Evolutionary conservation across 1,284 basidiomycete species (phyloP).

Genomic region (Cystobasidium slooffiae): DNA sequence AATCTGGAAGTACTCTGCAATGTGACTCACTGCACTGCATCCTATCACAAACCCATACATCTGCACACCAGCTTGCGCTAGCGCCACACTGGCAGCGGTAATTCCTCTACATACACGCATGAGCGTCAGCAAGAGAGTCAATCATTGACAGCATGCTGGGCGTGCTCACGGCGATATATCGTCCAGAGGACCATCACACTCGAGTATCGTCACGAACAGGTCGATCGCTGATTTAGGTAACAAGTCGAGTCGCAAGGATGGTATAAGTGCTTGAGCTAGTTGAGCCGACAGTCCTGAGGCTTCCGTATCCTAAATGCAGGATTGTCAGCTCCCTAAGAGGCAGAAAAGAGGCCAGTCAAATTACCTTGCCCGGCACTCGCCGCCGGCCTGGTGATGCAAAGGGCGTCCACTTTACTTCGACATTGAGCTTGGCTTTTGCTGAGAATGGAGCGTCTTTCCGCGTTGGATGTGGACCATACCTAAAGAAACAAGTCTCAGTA

Average conservation of each 20-base stretch:
- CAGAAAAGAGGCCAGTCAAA: constrained; percentile 54
- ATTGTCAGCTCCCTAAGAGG: constrained; percentile 32
- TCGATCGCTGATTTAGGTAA: constrained; percentile 94
- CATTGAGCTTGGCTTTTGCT: constrained; percentile 84
- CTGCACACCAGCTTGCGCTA: constrained; percentile 86
- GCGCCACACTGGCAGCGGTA: constrained; percentile 84
- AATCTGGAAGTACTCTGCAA: not conserved
- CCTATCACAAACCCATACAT: constrained; percentile 81
- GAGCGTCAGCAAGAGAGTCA: constrained; percentile 30
- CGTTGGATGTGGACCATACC: constrained; percentile 78
- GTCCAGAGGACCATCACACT: constrained; percentile 83
- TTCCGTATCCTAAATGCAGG: constrained; percentile 77
- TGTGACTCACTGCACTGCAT: constrained; percentile 64
- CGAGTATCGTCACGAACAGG: constrained; percentile 85
- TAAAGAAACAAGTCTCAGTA: constrained; percentile 55
- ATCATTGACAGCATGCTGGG: not conserved
- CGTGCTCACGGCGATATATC: constrained; percentile 68
- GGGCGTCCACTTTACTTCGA: constrained; percentile 95
- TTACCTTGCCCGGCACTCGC: constrained; percentile 82
- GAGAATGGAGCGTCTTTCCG: constrained; percentile 65
- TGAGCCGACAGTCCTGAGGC: constrained; percentile 79
- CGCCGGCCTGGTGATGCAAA: constrained; percentile 75
- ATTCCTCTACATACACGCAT: constrained; percentile 61
- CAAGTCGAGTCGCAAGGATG: constrained; percentile 83
- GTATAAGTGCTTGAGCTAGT: constrained; percentile 82